These are phyloP conservation scores for Leishmania turanica DNA, from an alignment of 208 protist species.

Conservation along the genomic window DNA sequence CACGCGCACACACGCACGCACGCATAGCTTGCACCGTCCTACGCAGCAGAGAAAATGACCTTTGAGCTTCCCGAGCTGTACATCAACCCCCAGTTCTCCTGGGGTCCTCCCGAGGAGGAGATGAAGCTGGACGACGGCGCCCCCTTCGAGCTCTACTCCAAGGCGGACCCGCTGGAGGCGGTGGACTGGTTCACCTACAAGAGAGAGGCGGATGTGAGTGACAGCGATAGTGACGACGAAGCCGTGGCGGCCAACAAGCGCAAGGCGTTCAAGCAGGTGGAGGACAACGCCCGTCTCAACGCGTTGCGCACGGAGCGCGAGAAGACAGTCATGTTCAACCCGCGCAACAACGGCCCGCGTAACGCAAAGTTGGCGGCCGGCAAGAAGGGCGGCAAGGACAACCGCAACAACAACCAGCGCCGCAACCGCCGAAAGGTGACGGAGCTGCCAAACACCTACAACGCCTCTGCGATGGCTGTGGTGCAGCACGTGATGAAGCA, in stretches of 20 bases:
- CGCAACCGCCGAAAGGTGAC: constrained; percentile 38
- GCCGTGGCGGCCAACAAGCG: constrained; percentile 34
- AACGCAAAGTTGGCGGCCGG: constrained; percentile 22
- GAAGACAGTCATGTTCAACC: constrained; percentile 32
- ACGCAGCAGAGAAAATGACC: constrained; percentile 37
- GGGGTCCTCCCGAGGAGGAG: constrained; percentile 82
- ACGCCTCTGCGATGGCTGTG: constrained; percentile 30
- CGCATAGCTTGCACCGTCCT: background rate
- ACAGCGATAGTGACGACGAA: constrained; percentile 36
- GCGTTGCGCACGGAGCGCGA: constrained; percentile 56
- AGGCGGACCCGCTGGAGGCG: constrained; percentile 47
- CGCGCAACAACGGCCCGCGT: constrained; percentile 28
- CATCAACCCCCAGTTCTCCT: constrained; percentile 71
- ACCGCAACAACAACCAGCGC: constrained; percentile 43
- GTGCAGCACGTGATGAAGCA: constrained; percentile 41
- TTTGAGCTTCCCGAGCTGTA: constrained; percentile 82
- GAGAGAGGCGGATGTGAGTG: constrained; percentile 21
- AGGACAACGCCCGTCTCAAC: constrained; percentile 73
- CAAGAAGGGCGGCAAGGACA: constrained; percentile 37
- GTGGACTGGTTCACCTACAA: constrained; percentile 61
- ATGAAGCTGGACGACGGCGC: constrained; percentile 60
- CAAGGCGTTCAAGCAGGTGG: constrained; percentile 59
- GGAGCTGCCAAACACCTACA: constrained; percentile 48
- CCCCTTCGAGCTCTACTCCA: constrained; percentile 70
- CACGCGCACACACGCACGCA: constrained; percentile 6